Conservation (phyloP, 257 asterid species). For the Nicotiana otophora region DNA sequence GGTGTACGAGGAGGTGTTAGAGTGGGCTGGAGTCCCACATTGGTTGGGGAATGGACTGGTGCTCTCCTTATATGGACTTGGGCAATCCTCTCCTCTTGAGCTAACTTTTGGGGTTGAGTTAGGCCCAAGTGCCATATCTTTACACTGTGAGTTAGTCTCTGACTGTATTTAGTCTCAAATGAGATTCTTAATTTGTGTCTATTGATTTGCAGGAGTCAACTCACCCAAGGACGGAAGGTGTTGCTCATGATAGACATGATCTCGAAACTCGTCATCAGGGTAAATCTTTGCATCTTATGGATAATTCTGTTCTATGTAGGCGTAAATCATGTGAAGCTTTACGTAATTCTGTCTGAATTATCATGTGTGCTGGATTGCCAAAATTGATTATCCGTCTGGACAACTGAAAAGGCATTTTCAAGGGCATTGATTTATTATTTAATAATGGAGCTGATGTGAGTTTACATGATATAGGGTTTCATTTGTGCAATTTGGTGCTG, state of each 20-base stretch:
- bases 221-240: conserved; percentile 95
- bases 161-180: background rate
- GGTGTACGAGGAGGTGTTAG: too few relatives aligned
- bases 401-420: background rate
- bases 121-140: too few relatives aligned
- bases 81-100: too few relatives aligned
- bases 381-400: background rate
- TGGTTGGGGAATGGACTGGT: too few relatives aligned
- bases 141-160: background rate
- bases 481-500: background rate
- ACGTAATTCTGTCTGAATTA: background rate
- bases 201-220: conserved; percentile 59
- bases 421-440: background rate
- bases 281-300: conserved; percentile 22
- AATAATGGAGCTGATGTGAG: background rate
- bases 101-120: too few relatives aligned
- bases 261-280: conserved; percentile 70
- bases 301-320: background rate
- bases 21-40: too few relatives aligned
- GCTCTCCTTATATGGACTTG: too few relatives aligned
- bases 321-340: background rate
- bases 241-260: conserved; percentile 82
- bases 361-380: background rate
- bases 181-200: background rate
- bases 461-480: background rate